These are phyloP conservation scores for Eucalyptus microcorys DNA, from an alignment of 345 rosid species.

Conservation along the genomic window DNA sequence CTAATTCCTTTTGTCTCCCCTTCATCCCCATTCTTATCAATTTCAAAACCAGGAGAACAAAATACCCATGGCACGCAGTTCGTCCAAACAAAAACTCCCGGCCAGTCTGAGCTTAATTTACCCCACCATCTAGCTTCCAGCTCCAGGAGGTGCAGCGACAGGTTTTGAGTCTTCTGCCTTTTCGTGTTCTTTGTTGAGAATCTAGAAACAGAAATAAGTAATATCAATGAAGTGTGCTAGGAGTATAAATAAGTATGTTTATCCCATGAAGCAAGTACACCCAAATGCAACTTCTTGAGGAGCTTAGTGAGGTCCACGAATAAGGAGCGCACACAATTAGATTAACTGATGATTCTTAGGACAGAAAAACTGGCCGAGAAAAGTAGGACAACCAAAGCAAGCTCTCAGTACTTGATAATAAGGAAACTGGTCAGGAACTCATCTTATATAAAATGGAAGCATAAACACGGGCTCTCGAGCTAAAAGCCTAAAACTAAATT, in stretches of 20 bases:
- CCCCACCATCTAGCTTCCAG: constrained; percentile 15
- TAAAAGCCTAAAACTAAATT: background rate
- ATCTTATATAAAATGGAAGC: background rate
- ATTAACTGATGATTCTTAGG: background rate
- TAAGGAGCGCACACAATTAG: background rate
- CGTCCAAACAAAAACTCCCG: background rate
- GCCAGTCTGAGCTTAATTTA: background rate
- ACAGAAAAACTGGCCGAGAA: background rate
- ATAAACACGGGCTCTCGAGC: background rate
- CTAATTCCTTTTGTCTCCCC: background rate
- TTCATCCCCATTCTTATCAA: background rate
- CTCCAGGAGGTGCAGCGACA: constrained; percentile 29
- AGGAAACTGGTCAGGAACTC: background rate
- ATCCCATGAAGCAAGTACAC: background rate
- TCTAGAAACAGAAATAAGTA: constrained; percentile 12
- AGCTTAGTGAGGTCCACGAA: background rate
- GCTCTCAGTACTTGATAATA: background rate
- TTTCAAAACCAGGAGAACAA: background rate
- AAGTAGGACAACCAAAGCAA: background rate
- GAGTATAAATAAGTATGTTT: background rate
- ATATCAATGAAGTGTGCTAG: background rate
- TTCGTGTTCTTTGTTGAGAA: constrained; percentile 86
- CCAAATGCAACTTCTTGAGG: background rate
- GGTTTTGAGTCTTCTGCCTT: constrained; percentile 76
- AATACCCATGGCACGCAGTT: background rate